A percentile compares a stretch with the other conserved stretches of the same genome.
phyloP scores from a whole-genome alignment of 1,284 basidiomycete species.

The Grifola frondosa region DNA sequence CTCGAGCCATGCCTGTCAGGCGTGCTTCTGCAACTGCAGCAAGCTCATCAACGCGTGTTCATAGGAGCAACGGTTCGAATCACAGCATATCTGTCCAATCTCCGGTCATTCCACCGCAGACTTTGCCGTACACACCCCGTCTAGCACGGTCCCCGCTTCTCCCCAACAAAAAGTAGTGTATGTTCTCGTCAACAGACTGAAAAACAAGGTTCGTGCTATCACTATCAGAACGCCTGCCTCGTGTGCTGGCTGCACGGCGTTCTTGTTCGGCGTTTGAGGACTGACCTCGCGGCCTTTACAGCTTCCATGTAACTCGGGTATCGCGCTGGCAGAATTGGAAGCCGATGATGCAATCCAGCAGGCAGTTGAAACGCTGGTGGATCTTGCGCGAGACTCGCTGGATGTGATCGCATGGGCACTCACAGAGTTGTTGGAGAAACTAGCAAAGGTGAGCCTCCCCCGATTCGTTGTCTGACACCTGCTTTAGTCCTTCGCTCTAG shows the following conservation, averaged over 20 bases:
- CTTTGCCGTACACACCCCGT: slow-evolving; percentile 26
- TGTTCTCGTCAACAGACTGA: slow-evolving; percentile 69
- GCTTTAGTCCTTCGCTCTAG: slow-evolving; percentile 25
- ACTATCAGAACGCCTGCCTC: slow-evolving; percentile 4
- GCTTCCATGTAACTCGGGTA: slow-evolving; percentile 86
- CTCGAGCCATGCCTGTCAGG: slow-evolving; percentile 40
- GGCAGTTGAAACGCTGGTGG: slow-evolving; percentile 76
- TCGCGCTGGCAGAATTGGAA: slow-evolving; percentile 71
- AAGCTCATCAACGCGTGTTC: slow-evolving; percentile 37
- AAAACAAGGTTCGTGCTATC: slow-evolving; percentile 53
- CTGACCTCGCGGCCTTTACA: slow-evolving; percentile 31
- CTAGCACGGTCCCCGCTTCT: slow-evolving; percentile 33
- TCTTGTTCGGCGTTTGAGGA: not conserved
- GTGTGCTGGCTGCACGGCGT: too few relatives aligned
- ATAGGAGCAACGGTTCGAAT: slow-evolving; percentile 52
- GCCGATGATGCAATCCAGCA: slow-evolving; percentile 70
- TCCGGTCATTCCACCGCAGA: slow-evolving; percentile 22
- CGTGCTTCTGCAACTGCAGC: slow-evolving; percentile 44
- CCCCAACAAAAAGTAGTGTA: slow-evolving; percentile 74
- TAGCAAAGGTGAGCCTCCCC: slow-evolving; percentile 63
- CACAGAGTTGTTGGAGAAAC: slow-evolving; percentile 70
- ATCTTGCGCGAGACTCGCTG: slow-evolving; percentile 72
- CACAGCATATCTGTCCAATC: slow-evolving; percentile 40
- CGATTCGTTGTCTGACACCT: not conserved
- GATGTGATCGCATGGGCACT: slow-evolving; percentile 81